These are phyloP conservation scores for Sutorius eximius DNA, from an alignment of 1,284 basidiomycete species.

Conservation along the genomic window DNA sequence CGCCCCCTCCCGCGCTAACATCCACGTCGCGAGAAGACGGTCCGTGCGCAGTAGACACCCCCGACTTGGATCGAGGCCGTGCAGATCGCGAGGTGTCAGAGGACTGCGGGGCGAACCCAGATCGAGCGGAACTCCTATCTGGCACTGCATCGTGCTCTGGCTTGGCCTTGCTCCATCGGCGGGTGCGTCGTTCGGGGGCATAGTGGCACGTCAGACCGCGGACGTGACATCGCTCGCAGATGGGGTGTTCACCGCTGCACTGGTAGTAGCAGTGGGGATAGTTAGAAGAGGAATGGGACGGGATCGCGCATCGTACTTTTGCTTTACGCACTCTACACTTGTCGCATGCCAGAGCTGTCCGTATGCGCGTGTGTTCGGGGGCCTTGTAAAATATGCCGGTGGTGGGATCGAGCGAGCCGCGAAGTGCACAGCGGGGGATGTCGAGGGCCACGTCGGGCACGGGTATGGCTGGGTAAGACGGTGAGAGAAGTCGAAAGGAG, in stretches of 20 bases:
- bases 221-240: conserved; percentile 53
- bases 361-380: conserved; percentile 55
- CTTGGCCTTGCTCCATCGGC: conserved; percentile 55
- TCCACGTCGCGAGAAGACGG: background rate
- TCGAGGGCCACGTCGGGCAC: conserved; percentile 10
- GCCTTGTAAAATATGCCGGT: conserved; percentile 62
- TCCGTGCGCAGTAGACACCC: background rate
- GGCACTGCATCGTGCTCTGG: background rate
- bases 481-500: background rate
- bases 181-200: conserved; percentile 59
- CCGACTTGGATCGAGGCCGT: background rate
- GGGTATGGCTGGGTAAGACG: background rate
- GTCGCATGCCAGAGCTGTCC: conserved; percentile 63
- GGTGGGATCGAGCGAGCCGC: conserved; percentile 56
- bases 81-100: background rate
- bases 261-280: conserved; percentile 20
- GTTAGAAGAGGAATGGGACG: no score
- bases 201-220: conserved; percentile 55
- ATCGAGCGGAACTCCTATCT: background rate
- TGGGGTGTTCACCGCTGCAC: conserved; percentile 61
- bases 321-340: conserved; percentile 63
- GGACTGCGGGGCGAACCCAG: background rate
- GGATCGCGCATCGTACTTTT: conserved; percentile 42
- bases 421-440: conserved; percentile 41
- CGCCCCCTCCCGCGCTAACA: background rate